Percentiles rank a stretch among this genome's conserved stretches.
phyloP scores from a whole-genome alignment of 108 stramenopile genomes.

The Skeletonema potamos region DNA sequence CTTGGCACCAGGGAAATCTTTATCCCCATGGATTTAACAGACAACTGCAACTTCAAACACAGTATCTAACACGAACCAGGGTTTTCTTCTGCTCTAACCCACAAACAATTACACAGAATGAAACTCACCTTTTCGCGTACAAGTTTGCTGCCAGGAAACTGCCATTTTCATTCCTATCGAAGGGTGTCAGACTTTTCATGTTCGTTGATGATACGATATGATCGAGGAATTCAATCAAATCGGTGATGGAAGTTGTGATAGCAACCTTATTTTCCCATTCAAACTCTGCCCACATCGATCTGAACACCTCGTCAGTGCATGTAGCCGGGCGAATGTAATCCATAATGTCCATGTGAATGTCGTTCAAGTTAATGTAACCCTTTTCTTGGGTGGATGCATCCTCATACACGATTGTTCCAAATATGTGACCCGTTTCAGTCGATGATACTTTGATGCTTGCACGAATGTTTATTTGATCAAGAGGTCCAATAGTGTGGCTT shows the following conservation, averaged over 20 bases:
- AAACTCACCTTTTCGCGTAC: constrained; percentile 91
- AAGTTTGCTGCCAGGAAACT: constrained; percentile 98
- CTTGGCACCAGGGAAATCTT: constrained; percentile 20
- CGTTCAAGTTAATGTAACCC: constrained; percentile 96
- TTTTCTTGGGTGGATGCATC: constrained; percentile 91
- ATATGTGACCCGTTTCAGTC: constrained; percentile 99
- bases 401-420: constrained; percentile 98
- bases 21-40: constrained; percentile 74
- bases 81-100: constrained; percentile 25
- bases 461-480: constrained; percentile 92
- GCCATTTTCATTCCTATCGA: constrained; percentile 65
- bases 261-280: constrained; percentile 99
- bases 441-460: constrained; percentile 98
- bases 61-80: constrained; percentile 88
- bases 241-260: constrained; percentile 87
- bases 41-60: constrained; percentile 51
- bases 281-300: constrained; percentile 99
- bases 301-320: constrained; percentile 95
- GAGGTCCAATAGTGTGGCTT: constrained; percentile 93
- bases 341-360: constrained; percentile 99
- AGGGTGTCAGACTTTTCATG: constrained; percentile 96
- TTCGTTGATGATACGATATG: constrained; percentile 97
- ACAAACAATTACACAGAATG: not conserved
- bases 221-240: constrained; percentile 88
- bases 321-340: constrained; percentile 99